Evolutionary conservation across 106 monocot species (phyloP), one percentile per base, ranked within the genome.

Genomic region (Allium cepa): DNA sequence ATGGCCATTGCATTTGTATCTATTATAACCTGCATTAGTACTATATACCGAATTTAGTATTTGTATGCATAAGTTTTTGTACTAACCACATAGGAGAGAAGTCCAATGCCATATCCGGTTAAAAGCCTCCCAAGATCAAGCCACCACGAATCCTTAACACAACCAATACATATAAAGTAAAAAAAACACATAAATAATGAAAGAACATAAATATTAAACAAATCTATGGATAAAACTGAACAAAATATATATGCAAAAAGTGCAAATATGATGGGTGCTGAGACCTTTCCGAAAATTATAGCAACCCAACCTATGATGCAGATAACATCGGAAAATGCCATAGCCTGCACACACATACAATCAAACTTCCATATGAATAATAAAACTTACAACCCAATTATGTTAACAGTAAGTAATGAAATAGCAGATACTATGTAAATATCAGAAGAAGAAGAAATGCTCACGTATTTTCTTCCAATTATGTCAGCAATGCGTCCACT

Each of bases 21-120:
- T 22, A 22, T 22, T 22, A 36, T 36, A 36, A 36, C 36, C 5
- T 36, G 36, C 3, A 5, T 5, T 36, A 36, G 36, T 36, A 36
- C 36, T 36, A 5, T 3, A 36, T 36, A 36, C 36, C 5, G 36
- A 36, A 36, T 36, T 36, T 5, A 36, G 36, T 36, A 36, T 36
- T 36, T 36, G 22, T 36, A 36, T 36, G 36, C 36, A 36, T 36
- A 36, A 36, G 4, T 4, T 36, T 36, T 4, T 36, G 36, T 13
- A 67, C 70, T 72, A 71, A 85, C 84, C 59, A 85, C 80, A 68
- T 81, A 78, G 49, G 80, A 85, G 71, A 85, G 53, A 71, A 85
- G 66, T 10, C 84, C 80, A 53, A 78, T 75, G 10, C 80, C 75
- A 60, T 66, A 81, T 12, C 84, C 80, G 62, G 75, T 46, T 49